Evolutionary conservation across 176 grass and related monocot genomes (phyloP).

Genomic region (Urochloa ruziziensis): DNA sequence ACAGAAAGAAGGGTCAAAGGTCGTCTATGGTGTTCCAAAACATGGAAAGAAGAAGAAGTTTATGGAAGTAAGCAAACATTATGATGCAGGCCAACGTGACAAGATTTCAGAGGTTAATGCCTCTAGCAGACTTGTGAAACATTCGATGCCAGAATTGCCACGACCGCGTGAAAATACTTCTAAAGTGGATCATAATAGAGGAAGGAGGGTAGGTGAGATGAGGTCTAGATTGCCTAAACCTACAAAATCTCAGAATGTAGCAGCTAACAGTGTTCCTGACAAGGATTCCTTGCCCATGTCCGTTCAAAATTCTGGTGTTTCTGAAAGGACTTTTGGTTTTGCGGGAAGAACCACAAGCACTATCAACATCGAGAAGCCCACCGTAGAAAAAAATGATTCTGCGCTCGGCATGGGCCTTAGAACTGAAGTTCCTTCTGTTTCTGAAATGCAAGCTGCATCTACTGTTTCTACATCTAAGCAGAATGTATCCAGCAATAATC

Average conservation of each 20-base stretch:
- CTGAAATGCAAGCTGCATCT: slow-evolving; percentile 38
- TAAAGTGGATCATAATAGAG: slow-evolving; percentile 62
- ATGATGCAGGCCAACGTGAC: slow-evolving; percentile 58
- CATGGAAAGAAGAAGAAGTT: slow-evolving; percentile 97
- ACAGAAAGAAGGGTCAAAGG: slow-evolving; percentile 91
- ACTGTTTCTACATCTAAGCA: slow-evolving; percentile 43
- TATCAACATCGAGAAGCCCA: slow-evolving; percentile 29
- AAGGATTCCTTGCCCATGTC: slow-evolving; percentile 41
- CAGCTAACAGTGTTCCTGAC: slow-evolving; percentile 29
- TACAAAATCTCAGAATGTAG: slow-evolving; percentile 46
- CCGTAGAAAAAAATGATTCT: slow-evolving; percentile 38
- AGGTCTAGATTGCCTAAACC: slow-evolving; percentile 61
- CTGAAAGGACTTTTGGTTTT: slow-evolving; percentile 38
- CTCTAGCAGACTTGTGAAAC: slow-evolving; percentile 56
- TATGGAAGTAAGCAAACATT: slow-evolving; percentile 99
- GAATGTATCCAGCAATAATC: slow-evolving; percentile 20
- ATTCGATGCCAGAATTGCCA: slow-evolving; percentile 59
- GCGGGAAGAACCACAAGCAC: slow-evolving; percentile 18
- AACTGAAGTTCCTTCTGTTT: slow-evolving; percentile 34
- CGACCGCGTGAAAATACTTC: slow-evolving; percentile 38
- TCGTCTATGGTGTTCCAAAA: slow-evolving; percentile 91
- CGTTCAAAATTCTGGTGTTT: slow-evolving; percentile 36
- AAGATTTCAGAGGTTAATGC: slow-evolving; percentile 54
- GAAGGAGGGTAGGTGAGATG: slow-evolving; percentile 48
- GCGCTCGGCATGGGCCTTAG: slow-evolving; percentile 19